Evolutionary conservation across 306 rosid species (phyloP).

Genomic region (Rosa lucieae): DNA sequence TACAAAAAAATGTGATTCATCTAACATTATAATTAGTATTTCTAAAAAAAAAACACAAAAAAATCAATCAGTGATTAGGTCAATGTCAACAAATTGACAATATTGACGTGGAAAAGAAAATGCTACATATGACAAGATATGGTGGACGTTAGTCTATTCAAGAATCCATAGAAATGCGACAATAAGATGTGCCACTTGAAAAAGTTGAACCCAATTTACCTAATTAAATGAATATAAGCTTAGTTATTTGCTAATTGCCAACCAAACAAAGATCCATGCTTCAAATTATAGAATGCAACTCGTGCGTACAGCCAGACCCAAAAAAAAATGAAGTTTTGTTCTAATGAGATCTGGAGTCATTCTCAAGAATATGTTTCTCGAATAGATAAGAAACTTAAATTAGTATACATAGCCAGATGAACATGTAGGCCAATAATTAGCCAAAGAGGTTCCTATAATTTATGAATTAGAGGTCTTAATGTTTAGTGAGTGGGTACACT

Average conservation of each 20-base stretch:
- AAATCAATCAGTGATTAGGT: not conserved
- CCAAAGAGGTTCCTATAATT: not conserved
- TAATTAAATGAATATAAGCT: not conserved
- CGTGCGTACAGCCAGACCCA: not conserved
- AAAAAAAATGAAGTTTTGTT: no score
- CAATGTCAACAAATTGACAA: slow-evolving; percentile 27
- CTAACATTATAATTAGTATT: no score
- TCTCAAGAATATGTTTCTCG: not conserved
- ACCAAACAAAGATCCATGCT: slow-evolving; percentile 22
- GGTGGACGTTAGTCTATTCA: slow-evolving; percentile 23
- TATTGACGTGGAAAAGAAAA: not conserved
- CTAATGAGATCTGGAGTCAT: slow-evolving; percentile 2
- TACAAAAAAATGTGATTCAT: no score
- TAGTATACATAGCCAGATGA: slow-evolving; percentile 17
- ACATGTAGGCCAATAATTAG: slow-evolving; percentile 15
- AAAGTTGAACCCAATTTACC: not conserved
- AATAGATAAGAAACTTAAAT: no score
- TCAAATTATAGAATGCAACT: not conserved
- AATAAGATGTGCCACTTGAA: slow-evolving; percentile 16
- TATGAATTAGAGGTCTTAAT: slow-evolving; percentile 14
- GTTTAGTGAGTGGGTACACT: slow-evolving; percentile 45
- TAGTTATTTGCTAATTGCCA: not conserved
- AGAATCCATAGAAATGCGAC: slow-evolving; percentile 8
- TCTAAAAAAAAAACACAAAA: no score
- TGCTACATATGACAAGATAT: slow-evolving; percentile 28